phyloP scores from a whole-genome alignment of 768 basidiomycete genomes.

The Tricholoma flavovirens region DNA sequence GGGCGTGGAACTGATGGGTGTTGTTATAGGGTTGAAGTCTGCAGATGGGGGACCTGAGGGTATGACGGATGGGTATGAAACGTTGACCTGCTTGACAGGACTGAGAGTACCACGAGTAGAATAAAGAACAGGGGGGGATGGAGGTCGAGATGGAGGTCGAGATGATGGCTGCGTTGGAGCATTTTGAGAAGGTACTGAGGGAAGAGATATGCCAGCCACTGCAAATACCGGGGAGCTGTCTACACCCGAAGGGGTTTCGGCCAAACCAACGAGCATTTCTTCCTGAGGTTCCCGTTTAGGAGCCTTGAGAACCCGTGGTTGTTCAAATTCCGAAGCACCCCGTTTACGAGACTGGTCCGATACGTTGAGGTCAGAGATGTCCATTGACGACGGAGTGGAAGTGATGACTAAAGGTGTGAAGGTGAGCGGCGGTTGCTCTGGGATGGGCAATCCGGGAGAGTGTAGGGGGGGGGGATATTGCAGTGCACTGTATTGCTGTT shows the following conservation, averaged over 20 bases:
- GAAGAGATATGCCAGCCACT: constrained; percentile 10
- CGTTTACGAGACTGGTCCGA: constrained; percentile 39
- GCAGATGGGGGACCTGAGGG: constrained; percentile 15
- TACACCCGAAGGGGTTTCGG: constrained; percentile 13
- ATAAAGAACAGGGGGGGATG: constrained; percentile 29
- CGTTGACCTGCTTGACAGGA: constrained; percentile 19
- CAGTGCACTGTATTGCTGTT: neutral
- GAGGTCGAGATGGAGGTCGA: constrained; percentile 32
- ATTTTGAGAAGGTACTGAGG: constrained; percentile 6
- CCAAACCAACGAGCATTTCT: constrained; percentile 28
- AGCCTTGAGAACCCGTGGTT: constrained; percentile 38
- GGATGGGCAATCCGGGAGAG: constrained; percentile 10
- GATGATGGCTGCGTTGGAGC: constrained; percentile 11
- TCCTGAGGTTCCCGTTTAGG: constrained; percentile 46
- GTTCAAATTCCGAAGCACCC: constrained; percentile 38
- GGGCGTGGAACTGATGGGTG: constrained; percentile 10
- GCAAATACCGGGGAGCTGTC: constrained; percentile 9
- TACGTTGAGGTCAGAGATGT: constrained; percentile 19
- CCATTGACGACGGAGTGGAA: constrained; percentile 16
- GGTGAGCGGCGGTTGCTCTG: constrained; percentile 13
- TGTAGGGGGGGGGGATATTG: constrained; percentile 13
- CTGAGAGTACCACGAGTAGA: constrained; percentile 24
- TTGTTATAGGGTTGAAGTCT: constrained; percentile 15
- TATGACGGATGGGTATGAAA: constrained; percentile 19
- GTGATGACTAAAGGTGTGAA: constrained; percentile 12